Evolutionary conservation across 208 protist genomes (phyloP).

Genomic region (Blastocrithidia nonstop): DNA sequence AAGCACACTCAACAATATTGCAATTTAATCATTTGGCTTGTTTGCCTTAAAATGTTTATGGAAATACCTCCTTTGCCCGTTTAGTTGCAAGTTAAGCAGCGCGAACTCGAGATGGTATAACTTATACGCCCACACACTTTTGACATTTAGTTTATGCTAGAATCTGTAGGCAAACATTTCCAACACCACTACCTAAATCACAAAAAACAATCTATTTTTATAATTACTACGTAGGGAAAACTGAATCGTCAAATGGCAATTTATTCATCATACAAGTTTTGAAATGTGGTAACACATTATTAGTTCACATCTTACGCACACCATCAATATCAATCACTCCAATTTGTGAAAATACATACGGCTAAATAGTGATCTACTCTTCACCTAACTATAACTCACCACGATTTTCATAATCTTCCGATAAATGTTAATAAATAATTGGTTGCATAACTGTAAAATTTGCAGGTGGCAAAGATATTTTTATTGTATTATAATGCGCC

Average conservation of each 20-base stretch:
- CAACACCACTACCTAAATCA: conserved; percentile 73
- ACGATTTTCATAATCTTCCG: conserved; percentile 33
- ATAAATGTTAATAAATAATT: conserved; percentile 34
- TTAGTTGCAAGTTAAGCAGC: conserved; percentile 23
- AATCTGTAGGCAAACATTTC: conserved; percentile 71
- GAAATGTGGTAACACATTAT: conserved; percentile 31
- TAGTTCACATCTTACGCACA: conserved; percentile 60
- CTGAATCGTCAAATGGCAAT: conserved; percentile 8
- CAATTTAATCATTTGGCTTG: conserved; percentile 45
- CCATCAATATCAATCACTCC: conserved; percentile 54
- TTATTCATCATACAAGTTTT: conserved; percentile 1
- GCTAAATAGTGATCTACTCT: conserved; percentile 49
- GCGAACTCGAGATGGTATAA: conserved; percentile 48
- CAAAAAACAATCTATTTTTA: conserved; percentile 58
- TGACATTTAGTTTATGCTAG: conserved; percentile 55
- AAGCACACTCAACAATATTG: conserved; percentile 41
- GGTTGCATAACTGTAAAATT: conserved; percentile 33
- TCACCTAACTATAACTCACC: conserved; percentile 46
- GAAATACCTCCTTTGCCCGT: conserved; percentile 24
- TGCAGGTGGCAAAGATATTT: conserved; percentile 11
- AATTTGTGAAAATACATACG: conserved; percentile 67
- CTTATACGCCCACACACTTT: conserved; percentile 58
- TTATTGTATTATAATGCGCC: conserved; percentile 16
- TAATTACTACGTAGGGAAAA: conserved; percentile 11
- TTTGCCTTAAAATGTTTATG: conserved; percentile 35